These are phyloP conservation scores for Tetrapisispora phaffii DNA, from an alignment of 805 yeast genomes.

Conservation along the genomic window DNA sequence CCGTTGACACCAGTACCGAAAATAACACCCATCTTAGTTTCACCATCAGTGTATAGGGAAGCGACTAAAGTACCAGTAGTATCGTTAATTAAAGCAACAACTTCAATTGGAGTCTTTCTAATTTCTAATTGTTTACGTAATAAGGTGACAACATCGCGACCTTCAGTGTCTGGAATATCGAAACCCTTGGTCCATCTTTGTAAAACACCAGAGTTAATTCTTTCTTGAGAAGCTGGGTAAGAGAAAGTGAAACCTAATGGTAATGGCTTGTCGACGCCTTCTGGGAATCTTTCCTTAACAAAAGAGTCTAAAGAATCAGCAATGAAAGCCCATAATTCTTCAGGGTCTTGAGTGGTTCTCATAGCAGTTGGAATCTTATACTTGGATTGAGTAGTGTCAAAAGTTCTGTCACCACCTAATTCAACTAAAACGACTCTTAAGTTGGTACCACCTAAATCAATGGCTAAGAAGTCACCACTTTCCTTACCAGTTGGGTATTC, in stretches of 20 bases:
- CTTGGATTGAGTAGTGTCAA: conserved; percentile 80
- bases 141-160: conserved; percentile 88
- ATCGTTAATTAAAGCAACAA: conserved; percentile 89
- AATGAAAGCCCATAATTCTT: conserved; percentile 75
- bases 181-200: conserved; percentile 98
- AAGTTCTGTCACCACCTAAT: conserved; percentile 72
- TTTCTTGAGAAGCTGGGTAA: conserved; percentile 76
- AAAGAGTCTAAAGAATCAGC: conserved; percentile 72
- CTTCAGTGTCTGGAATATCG: conserved; percentile 88
- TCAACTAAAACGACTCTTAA: conserved; percentile 84
- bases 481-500: conserved; percentile 90
- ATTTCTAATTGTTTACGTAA: conserved; percentile 64
- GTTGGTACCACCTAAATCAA: conserved; percentile 96
- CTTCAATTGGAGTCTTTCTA: conserved; percentile 64
- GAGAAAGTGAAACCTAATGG: conserved; percentile 94
- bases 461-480: conserved; percentile 80
- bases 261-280: conserved; percentile 49
- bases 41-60: conserved; percentile 81
- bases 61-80: conserved; percentile 97
- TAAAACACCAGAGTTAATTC: conserved; percentile 75
- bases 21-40: conserved; percentile 86
- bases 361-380: conserved; percentile 66
- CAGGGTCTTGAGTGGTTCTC: conserved; percentile 63
- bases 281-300: conserved; percentile 55
- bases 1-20: conserved; percentile 98